Evolutionary conservation across 768 basidiomycete species (phyloP).

Genomic region (Pisolithus orientalis): DNA sequence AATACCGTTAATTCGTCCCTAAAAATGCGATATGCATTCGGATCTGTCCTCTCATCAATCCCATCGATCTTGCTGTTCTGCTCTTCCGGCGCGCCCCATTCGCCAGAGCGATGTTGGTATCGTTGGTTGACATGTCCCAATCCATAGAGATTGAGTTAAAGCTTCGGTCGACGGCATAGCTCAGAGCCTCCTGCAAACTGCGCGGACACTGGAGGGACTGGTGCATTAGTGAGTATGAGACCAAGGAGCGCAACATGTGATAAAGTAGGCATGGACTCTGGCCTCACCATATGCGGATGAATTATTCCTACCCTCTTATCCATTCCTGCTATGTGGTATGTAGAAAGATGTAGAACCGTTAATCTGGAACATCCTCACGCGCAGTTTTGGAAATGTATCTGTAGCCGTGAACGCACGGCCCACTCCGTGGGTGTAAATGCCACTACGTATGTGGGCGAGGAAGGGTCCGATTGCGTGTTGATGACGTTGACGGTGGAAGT

Average conservation of each 20-base stretch:
- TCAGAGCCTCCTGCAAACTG: slow-evolving; percentile 78
- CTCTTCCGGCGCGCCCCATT: slow-evolving; percentile 61
- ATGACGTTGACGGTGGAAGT: slow-evolving; percentile 72
- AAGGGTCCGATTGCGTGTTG: slow-evolving; percentile 33
- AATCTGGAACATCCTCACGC: slow-evolving; percentile 70
- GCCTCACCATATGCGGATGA: slow-evolving; percentile 77
- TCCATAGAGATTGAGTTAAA: slow-evolving; percentile 98
- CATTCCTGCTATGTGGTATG: slow-evolving; percentile 86
- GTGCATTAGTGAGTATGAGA: slow-evolving; percentile 87
- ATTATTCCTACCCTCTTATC: slow-evolving; percentile 99
- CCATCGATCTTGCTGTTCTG: slow-evolving; percentile 35
- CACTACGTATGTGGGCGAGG: slow-evolving; percentile 35
- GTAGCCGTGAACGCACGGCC: slow-evolving; percentile 97
- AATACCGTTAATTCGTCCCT: slow-evolving; percentile 77
- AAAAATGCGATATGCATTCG: slow-evolving; percentile 64
- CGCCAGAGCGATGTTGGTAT: slow-evolving; percentile 84
- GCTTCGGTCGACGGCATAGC: slow-evolving; percentile 86
- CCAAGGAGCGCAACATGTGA: slow-evolving; percentile 95
- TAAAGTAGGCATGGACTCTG: slow-evolving; percentile 26
- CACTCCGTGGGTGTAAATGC: slow-evolving; percentile 65
- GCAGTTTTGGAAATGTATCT: slow-evolving; percentile 96
- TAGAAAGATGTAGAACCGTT: slow-evolving; percentile 36
- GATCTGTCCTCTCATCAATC: slow-evolving; percentile 62
- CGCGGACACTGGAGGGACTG: slow-evolving; percentile 73
- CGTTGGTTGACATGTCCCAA: slow-evolving; percentile 98